These are phyloP conservation scores for Hypericum perforatum DNA, from an alignment of 345 rosid genomes.

Conservation along the genomic window DNA sequence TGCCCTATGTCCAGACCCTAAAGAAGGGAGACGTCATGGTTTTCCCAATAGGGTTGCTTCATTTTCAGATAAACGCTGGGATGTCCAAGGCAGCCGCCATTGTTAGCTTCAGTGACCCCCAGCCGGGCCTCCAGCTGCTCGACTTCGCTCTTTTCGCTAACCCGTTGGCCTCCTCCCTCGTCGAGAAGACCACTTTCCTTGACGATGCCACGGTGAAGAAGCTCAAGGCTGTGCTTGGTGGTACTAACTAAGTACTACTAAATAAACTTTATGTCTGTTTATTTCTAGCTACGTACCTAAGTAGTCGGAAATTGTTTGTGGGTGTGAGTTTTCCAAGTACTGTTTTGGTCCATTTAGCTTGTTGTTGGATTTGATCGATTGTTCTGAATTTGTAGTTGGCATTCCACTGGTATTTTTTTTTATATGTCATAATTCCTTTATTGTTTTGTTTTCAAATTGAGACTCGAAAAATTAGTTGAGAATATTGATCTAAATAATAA, in stretches of 20 bases:
- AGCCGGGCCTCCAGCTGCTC: neutral
- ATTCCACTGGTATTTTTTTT: too few relatives aligned
- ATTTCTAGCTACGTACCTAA: too few relatives aligned
- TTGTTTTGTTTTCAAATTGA: too few relatives aligned
- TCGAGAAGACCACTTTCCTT: neutral
- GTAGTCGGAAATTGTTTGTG: too few relatives aligned
- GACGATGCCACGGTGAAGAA: neutral
- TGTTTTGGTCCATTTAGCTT: too few relatives aligned
- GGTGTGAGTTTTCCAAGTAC: too few relatives aligned
- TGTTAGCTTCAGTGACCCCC: neutral
- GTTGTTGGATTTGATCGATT: too few relatives aligned
- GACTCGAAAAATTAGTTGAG: too few relatives aligned
- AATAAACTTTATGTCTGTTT: too few relatives aligned
- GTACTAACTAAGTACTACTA: neutral
- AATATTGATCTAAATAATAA: too few relatives aligned
- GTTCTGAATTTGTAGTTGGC: too few relatives aligned
- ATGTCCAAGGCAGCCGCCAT: neutral
- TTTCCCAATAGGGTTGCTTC: neutral
- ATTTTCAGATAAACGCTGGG: neutral
- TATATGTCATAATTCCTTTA: too few relatives aligned
- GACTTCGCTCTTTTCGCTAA: neutral
- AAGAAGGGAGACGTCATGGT: neutral
- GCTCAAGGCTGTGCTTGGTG: conserved; percentile 3
- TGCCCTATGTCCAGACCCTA: neutral
- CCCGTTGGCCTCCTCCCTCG: neutral